phyloP scores from a whole-genome alignment of 2,329 filamentous ascomycete genomes.

The Penicillium sp. region DNA sequence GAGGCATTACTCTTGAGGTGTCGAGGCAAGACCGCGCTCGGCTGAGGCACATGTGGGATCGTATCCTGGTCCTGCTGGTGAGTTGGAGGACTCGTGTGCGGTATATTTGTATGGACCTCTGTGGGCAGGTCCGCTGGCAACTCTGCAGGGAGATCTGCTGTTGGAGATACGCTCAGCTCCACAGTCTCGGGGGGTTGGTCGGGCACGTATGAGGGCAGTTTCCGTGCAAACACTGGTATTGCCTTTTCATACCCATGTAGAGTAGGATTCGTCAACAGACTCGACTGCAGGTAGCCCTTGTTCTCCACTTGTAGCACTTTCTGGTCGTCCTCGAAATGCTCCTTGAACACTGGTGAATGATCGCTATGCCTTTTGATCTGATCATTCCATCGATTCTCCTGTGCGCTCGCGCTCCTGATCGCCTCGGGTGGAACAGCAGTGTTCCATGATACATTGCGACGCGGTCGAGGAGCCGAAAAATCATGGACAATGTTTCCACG shows the following conservation, averaged over 20 bases:
- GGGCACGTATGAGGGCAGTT: slow-evolving; percentile 41
- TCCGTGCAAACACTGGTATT: slow-evolving; percentile 49
- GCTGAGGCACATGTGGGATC: slow-evolving; percentile 33
- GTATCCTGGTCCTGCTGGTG: slow-evolving; percentile 32
- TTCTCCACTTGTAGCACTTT: slow-evolving; percentile 43
- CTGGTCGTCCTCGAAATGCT: slow-evolving; percentile 60
- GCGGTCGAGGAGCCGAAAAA: slow-evolving; percentile 62
- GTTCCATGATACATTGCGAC: slow-evolving; percentile 38
- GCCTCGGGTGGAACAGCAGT: slow-evolving; percentile 21
- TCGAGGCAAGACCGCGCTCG: slow-evolving; percentile 43
- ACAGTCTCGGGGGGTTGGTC: slow-evolving; percentile 21
- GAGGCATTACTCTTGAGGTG: slow-evolving; percentile 61
- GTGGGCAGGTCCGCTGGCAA: slow-evolving; percentile 8
- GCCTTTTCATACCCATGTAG: slow-evolving; percentile 34
- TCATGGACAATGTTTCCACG: slow-evolving; percentile 66
- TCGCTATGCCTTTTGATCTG: slow-evolving; percentile 39
- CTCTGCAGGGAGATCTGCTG: slow-evolving; percentile 11
- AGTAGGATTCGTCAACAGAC: slow-evolving; percentile 35
- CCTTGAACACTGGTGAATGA: slow-evolving; percentile 62
- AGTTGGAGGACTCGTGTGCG: slow-evolving; percentile 8
- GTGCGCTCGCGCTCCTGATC: slow-evolving; percentile 8
- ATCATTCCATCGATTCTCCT: slow-evolving; percentile 25
- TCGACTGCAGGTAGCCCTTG: slow-evolving; percentile 47
- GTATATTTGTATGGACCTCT: slow-evolving; percentile 9
- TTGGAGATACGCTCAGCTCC: slow-evolving; percentile 14